These are phyloP conservation scores for Flaveria floridana DNA, from an alignment of 140 eudicot genomes.

Conservation along the genomic window DNA sequence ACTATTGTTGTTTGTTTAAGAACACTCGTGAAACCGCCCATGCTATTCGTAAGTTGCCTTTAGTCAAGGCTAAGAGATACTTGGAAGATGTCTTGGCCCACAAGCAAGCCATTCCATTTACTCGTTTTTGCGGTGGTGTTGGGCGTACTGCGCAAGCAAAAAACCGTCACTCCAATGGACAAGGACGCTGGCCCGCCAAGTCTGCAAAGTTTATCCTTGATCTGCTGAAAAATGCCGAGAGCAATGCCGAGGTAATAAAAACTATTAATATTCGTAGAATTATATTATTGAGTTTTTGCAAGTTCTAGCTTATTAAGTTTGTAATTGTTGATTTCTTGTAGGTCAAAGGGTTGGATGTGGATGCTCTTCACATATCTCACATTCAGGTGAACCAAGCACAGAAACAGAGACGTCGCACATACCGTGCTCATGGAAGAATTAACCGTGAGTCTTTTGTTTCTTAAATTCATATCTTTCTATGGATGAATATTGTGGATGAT, in stretches of 20 bases:
- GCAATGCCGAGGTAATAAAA: conserved; percentile 44
- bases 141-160: conserved; percentile 72
- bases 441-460: conserved; percentile 40
- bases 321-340: not conserved
- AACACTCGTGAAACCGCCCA: conserved; percentile 62
- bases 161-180: conserved; percentile 66
- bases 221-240: conserved; percentile 58
- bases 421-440: conserved; percentile 71
- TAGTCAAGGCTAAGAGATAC: conserved; percentile 57
- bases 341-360: conserved; percentile 71
- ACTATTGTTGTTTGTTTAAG: conserved; percentile 6
- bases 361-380: conserved; percentile 65
- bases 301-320: not conserved
- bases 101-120: conserved; percentile 66
- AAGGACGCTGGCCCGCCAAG: conserved; percentile 69
- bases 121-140: conserved; percentile 62
- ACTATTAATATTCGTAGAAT: not conserved
- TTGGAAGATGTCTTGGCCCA: conserved; percentile 65
- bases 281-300: not conserved
- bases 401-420: conserved; percentile 65
- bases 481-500: too few relatives aligned
- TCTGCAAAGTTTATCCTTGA: conserved; percentile 63
- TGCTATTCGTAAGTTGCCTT: conserved; percentile 58
- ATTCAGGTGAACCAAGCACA: conserved; percentile 74
- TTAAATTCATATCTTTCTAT: not conserved